phyloP scores from a whole-genome alignment of 108 stramenopile species.

The Nitzschia palea region DNA sequence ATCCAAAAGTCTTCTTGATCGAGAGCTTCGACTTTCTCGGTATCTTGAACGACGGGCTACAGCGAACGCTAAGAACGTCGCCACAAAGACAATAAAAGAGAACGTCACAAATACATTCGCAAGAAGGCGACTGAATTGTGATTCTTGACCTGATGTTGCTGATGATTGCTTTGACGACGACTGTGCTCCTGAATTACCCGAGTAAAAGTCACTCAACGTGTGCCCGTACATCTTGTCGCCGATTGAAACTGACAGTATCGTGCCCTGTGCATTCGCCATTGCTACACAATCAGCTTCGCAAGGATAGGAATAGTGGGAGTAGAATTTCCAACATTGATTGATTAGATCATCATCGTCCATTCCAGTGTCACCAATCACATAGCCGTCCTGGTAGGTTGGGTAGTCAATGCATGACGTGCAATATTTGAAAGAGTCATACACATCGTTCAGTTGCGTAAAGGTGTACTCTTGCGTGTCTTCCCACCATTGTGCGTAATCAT shows the following conservation, averaged over 20 bases:
- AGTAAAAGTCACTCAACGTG: slow-evolving; percentile 39
- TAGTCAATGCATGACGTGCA: slow-evolving; percentile 89
- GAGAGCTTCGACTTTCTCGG: slow-evolving; percentile 55
- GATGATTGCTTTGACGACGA: neutral
- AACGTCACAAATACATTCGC: slow-evolving; percentile 76
- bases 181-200: neutral
- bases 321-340: slow-evolving; percentile 93
- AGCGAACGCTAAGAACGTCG: slow-evolving; percentile 85
- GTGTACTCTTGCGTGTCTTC: slow-evolving; percentile 79
- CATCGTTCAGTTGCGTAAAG: slow-evolving; percentile 69
- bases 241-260: slow-evolving; percentile 53
- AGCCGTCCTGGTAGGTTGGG: slow-evolving; percentile 89
- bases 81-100: slow-evolving; percentile 74
- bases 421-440: slow-evolving; percentile 69
- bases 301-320: slow-evolving; percentile 76
- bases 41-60: slow-evolving; percentile 78
- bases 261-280: slow-evolving; percentile 71
- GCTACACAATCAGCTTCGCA: slow-evolving; percentile 77
- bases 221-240: slow-evolving; percentile 62
- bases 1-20: slow-evolving; percentile 62
- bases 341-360: slow-evolving; percentile 88
- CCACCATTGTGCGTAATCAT: slow-evolving; percentile 54
- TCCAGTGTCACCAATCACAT: slow-evolving; percentile 81
- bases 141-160: slow-evolving; percentile 22
- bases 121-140: slow-evolving; percentile 58